A percentile compares a stretch with the other conserved stretches of the same genome.
phyloP scores from a whole-genome alignment of 176 grass and related monocot genomes.

The Otatea glauca region DNA sequence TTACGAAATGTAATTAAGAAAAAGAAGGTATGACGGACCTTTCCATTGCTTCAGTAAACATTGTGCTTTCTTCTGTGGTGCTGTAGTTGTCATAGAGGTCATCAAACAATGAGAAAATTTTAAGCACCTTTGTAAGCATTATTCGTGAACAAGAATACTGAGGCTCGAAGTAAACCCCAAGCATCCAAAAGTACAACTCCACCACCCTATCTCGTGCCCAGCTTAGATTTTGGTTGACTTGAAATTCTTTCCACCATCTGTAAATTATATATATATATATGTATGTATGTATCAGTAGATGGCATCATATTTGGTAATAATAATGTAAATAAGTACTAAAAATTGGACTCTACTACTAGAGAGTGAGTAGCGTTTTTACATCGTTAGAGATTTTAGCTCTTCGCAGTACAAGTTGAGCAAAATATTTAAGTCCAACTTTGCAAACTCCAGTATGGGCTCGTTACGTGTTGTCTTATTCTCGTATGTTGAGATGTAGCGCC shows the following conservation, averaged over 20 bases:
- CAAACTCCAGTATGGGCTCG: conserved; percentile 32
- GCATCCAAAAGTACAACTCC: conserved; percentile 46
- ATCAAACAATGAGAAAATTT: conserved; percentile 1
- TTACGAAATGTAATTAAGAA: too few species aligned
- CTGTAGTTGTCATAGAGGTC: conserved; percentile 52
- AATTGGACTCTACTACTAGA: too few species aligned
- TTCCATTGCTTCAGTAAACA: conserved; percentile 45
- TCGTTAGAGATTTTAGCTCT: background rate
- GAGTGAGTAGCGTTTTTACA: too few species aligned
- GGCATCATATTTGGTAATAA: too few species aligned
- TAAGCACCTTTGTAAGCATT: conserved; percentile 22
- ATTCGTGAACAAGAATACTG: conserved; percentile 27
- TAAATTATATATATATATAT: too few species aligned
- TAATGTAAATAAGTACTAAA: too few species aligned
- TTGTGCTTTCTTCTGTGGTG: conserved; percentile 41
- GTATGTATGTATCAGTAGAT: too few species aligned
- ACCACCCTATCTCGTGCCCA: conserved; percentile 33
- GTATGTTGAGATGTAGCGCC: conserved; percentile 42
- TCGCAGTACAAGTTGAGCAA: conserved; percentile 30
- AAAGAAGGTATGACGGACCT: conserved; percentile 21
- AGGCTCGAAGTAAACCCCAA: conserved; percentile 47
- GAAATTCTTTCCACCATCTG: conserved; percentile 50
- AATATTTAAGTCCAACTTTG: conserved; percentile 46
- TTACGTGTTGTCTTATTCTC: conserved; percentile 14
- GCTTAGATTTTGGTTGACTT: background rate